These are phyloP conservation scores for Leersia perrieri DNA, from an alignment of 176 grass and related monocot genomes.

Conservation along the genomic window DNA sequence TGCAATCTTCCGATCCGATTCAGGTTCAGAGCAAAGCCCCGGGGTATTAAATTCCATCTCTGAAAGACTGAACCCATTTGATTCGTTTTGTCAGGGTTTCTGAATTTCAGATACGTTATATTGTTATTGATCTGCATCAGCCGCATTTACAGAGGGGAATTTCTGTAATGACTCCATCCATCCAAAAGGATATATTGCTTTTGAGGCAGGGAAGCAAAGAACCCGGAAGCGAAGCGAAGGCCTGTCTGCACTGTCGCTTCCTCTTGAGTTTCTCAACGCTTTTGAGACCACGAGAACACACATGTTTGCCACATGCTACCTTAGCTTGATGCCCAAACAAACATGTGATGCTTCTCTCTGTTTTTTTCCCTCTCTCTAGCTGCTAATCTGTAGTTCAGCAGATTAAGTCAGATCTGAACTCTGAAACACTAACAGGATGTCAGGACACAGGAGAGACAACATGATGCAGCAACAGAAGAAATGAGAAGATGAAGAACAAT, in stretches of 20 bases:
- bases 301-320: conserved; percentile 7
- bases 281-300: not conserved
- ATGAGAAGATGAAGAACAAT: not conserved
- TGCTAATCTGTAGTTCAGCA: too few species aligned
- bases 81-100: not conserved
- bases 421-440: not conserved
- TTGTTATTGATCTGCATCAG: not conserved
- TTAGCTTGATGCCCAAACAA: not conserved
- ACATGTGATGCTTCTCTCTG: not conserved
- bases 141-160: not conserved
- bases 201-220: not conserved
- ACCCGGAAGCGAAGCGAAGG: not conserved
- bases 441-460: not conserved
- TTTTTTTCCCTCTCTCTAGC: not conserved
- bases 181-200: not conserved
- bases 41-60: too few species aligned
- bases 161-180: not conserved
- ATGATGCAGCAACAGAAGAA: not conserved
- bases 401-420: not conserved
- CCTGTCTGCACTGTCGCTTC: not conserved
- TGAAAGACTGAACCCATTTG: not conserved
- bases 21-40: not conserved
- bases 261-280: not conserved
- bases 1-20: not conserved
- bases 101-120: not conserved